phyloP scores from a whole-genome alignment of 2,329 filamentous ascomycete species.

The Penicillium sp. region DNA sequence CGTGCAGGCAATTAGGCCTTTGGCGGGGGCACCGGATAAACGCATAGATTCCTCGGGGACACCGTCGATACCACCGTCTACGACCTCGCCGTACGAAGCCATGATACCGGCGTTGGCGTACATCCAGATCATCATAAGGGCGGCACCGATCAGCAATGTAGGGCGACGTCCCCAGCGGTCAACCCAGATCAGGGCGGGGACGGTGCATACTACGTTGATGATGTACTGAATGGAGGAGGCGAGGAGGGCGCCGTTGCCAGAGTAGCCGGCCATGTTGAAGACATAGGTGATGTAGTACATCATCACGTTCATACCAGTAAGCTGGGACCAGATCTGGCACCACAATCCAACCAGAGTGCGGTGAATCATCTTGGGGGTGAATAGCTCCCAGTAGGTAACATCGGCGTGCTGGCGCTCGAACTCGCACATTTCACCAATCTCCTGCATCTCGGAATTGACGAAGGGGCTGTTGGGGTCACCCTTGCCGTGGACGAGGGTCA shows the following conservation, averaged over 20 bases:
- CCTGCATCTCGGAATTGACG: conserved; percentile 62
- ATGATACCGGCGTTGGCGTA: conserved; percentile 43
- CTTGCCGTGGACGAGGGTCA: conserved; percentile 57
- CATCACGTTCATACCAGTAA: conserved; percentile 74
- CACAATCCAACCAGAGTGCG: conserved; percentile 66
- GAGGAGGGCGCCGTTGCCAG: conserved; percentile 54
- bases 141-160: conserved; percentile 60
- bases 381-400: conserved; percentile 65
- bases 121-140: conserved; percentile 54
- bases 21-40: conserved; percentile 46
- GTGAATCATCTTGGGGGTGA: conserved; percentile 69
- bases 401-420: conserved; percentile 66
- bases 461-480: conserved; percentile 61
- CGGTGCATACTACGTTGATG: conserved; percentile 74
- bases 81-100: conserved; percentile 32
- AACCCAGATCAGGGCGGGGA: conserved; percentile 68
- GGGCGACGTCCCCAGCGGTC: conserved; percentile 70
- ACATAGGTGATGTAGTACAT: conserved; percentile 68
- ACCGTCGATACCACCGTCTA: conserved; percentile 38
- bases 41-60: conserved; percentile 37
- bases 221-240: conserved; percentile 68
- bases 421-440: conserved; percentile 68
- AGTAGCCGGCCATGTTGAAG: conserved; percentile 66
- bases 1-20: conserved; percentile 63
- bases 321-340: conserved; percentile 69